Evolutionary conservation across 257 asterid species (phyloP).

Genomic region (Capsicum rhomboideum): DNA sequence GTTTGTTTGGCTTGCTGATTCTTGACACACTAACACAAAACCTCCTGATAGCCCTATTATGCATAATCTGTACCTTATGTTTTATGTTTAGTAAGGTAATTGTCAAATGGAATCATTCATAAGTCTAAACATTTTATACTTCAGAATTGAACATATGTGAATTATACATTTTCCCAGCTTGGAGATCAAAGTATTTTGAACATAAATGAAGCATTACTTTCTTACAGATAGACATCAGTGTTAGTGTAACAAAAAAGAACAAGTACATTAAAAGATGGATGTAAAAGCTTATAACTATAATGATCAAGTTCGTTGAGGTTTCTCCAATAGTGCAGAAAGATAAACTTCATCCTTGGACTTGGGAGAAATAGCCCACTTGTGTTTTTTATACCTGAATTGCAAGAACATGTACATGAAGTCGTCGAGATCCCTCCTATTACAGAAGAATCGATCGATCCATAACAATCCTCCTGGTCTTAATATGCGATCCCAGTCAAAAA

Average conservation of each 20-base stretch:
- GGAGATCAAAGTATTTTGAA: not conserved
- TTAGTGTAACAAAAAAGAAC: not conserved
- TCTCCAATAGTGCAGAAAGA: conserved; percentile 79
- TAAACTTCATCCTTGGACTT: conserved; percentile 72
- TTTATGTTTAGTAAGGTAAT: too few species aligned
- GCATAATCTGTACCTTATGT: too few species aligned
- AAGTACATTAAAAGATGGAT: not conserved
- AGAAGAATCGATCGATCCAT: conserved; percentile 79
- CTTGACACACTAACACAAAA: too few species aligned
- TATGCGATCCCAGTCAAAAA: conserved; percentile 84
- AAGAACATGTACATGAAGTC: conserved; percentile 79
- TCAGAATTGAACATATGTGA: not conserved
- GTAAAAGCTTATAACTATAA: not conserved
- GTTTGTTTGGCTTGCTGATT: too few species aligned
- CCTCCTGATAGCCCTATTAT: too few species aligned
- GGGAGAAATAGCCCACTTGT: conserved; percentile 63
- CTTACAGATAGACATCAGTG: not conserved
- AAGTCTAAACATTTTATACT: not conserved
- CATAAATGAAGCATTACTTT: not conserved
- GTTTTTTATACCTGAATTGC: conserved; percentile 85
- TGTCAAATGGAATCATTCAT: not conserved
- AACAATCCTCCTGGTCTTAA: conserved; percentile 82
- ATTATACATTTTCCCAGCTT: not conserved
- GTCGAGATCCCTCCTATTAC: conserved; percentile 66
- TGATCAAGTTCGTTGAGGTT: conserved; percentile 67